Evolutionary conservation across 768 basidiomycete species (phyloP).

Genomic region (Hydnum rufescens): DNA sequence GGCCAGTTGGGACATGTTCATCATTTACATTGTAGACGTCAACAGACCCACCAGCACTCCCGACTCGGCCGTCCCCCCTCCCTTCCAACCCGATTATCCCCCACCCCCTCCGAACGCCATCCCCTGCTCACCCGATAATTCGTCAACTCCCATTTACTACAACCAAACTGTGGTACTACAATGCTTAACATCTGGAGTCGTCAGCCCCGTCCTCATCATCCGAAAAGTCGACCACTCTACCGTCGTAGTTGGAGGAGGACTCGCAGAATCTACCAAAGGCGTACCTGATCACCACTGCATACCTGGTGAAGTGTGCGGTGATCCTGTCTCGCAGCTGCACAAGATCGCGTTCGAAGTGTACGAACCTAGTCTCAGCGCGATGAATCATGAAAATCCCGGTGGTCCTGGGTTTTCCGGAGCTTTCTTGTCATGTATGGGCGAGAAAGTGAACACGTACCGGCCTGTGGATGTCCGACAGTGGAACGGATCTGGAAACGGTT

Average conservation of each 20-base stretch:
- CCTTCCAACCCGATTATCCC: slow-evolving; percentile 76
- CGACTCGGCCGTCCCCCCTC: slow-evolving; percentile 59
- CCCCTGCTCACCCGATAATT: slow-evolving; percentile 61
- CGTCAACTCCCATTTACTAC: slow-evolving; percentile 83
- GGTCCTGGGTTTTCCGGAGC: slow-evolving; percentile 62
- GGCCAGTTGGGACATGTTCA: slow-evolving; percentile 81
- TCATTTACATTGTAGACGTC: slow-evolving; percentile 95
- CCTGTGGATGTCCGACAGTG: slow-evolving; percentile 68
- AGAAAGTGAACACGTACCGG: slow-evolving; percentile 80
- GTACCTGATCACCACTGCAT: slow-evolving; percentile 67
- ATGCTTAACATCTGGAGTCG: slow-evolving; percentile 82
- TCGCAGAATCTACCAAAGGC: slow-evolving; percentile 71
- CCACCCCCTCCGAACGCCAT: slow-evolving; percentile 84
- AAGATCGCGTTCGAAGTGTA: slow-evolving; percentile 90
- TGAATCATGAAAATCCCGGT: slow-evolving; percentile 32
- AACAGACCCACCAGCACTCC: slow-evolving; percentile 61
- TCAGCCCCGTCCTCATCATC: slow-evolving; percentile 83
- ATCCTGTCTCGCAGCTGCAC: slow-evolving; percentile 88
- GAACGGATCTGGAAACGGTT: slow-evolving; percentile 23
- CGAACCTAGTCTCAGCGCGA: slow-evolving; percentile 40
- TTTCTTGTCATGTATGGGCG: slow-evolving; percentile 81
- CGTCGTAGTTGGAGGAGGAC: slow-evolving; percentile 76
- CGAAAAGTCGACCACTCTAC: slow-evolving; percentile 86
- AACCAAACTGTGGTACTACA: slow-evolving; percentile 93
- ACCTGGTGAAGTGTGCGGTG: slow-evolving; percentile 75